A percentile compares a stretch with the other conserved stretches of the same genome.
Conservation (phyloP, 371 early-diverging fungal species). For the Mortierella sp. region DNA sequence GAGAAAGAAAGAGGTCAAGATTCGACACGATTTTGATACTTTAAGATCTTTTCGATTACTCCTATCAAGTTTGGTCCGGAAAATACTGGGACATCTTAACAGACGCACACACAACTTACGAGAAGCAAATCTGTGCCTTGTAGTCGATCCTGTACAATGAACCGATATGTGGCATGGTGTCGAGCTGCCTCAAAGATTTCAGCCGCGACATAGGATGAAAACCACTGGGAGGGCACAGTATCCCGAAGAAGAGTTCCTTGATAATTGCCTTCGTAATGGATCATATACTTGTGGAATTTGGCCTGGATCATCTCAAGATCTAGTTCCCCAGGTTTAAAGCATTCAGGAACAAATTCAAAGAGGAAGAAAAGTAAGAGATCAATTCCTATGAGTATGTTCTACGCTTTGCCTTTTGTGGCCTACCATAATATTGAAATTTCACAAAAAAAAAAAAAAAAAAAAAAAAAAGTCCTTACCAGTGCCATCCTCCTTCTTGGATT, state of each 20-base stretch:
- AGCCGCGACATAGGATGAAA: slow-evolving; percentile 36
- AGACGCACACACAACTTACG: no score
- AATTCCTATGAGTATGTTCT: no score
- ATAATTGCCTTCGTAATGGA: slow-evolving; percentile 18
- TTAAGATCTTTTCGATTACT: no score
- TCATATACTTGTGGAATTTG: slow-evolving; percentile 43
- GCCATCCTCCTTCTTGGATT: slow-evolving; percentile 35
- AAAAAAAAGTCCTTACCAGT: slow-evolving; percentile 13
- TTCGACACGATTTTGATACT: no score
- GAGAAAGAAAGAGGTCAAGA: background rate
- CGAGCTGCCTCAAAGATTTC: slow-evolving; percentile 49
- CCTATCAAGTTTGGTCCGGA: no score
- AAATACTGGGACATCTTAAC: no score
- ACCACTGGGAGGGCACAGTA: slow-evolving; percentile 29
- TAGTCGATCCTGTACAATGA: slow-evolving; percentile 51
- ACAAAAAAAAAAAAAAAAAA: no score
- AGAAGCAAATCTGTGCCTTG: slow-evolving; percentile 35
- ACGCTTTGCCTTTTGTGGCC: no score
- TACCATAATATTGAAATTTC: no score
- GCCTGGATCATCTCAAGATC: slow-evolving; percentile 50
- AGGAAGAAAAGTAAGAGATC: background rate
- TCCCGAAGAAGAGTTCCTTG: background rate
- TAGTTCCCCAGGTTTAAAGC: background rate
- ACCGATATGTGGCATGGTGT: slow-evolving; percentile 51
- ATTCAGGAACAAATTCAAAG: background rate